Conservation (phyloP, 2,329 filamentous ascomycete species). For the Teratosphaeria viscida region DNA sequence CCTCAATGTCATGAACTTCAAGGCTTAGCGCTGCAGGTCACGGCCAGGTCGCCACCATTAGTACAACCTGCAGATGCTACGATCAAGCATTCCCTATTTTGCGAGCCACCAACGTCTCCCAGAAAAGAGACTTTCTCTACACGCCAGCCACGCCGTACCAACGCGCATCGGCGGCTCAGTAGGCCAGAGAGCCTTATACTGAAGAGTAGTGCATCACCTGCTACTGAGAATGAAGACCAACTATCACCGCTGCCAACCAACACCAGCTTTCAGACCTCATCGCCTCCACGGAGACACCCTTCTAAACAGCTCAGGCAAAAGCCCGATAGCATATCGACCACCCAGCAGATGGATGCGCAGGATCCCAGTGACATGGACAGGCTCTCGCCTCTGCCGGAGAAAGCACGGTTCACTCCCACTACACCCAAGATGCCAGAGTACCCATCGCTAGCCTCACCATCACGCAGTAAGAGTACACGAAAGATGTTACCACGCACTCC, state of each 20-base stretch:
- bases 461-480: background rate
- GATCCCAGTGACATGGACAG: constrained; percentile 6
- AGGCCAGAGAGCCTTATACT: constrained; percentile 4
- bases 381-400: constrained; percentile 17
- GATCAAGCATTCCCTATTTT: constrained; percentile 22
- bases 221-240: constrained; percentile 11
- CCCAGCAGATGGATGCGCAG: background rate
- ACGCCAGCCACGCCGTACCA: constrained; percentile 1
- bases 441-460: constrained; percentile 3
- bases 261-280: constrained; percentile 11
- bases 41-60: constrained; percentile 6
- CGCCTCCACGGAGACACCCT: constrained; percentile 7
- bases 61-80: constrained; percentile 14
- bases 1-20: constrained; percentile 8
- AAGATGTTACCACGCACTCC: background rate
- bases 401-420: constrained; percentile 10
- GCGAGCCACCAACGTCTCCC: constrained; percentile 9
- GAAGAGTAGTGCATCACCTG: constrained; percentile 3
- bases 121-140: background rate
- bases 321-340: background rate
- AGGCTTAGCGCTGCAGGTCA: constrained; percentile 21
- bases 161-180: constrained; percentile 11
- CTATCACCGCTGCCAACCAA: constrained; percentile 18
- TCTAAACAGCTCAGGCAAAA: constrained; percentile 7
- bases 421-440: constrained; percentile 8